Evolutionary conservation across 2,329 filamentous ascomycete genomes (phyloP), one percentile per base, ranked within the genome.

Genomic region (Nemania sp.): DNA sequence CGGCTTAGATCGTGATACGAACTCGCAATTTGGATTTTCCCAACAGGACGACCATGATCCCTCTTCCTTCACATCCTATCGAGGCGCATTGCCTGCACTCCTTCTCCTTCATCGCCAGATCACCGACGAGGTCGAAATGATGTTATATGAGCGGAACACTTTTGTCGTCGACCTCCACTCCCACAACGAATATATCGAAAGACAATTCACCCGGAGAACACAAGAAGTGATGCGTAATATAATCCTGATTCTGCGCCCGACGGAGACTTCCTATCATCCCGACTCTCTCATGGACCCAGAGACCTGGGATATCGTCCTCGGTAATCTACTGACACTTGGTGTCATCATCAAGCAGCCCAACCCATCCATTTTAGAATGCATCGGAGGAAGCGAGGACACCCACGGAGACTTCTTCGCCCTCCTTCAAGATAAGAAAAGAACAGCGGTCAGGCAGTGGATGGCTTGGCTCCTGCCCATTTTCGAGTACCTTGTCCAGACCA

Each of bases 91-190:
- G 5, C 64, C 64, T 15, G 54, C 64, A 3, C 60, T 67, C 13
- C 54, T 67, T 13, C 54, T 64, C n/a, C 45, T 64, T n/a, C 64
- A 59, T n/a, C 64, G 24, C 26, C 64, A 67, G 47, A 67, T 64
- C 27, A 67, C 41, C 22, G 38, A 67, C 8, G 64, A 67, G 32
- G 64, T 59, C 22, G 60, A 64, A 22, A 58, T 53, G 8, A 63
- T 67, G 59, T 51, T 67, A 49, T 67, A 67, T 22, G 27, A 51
- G 6, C 47, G 38, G 35, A 67, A 67, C 29, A 59, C 60, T 1
- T 67, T 67, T 13, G 47, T 35, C 7, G 20, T 67, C 26, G 43
- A 64, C 54, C 22, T 58, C n/a, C 45, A 57, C n/a, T 51, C 45
- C 29, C 43, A 57, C n/a, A 20, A 27, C 5, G 45, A 58, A 24